Percentiles rank a stretch among this genome's conserved stretches.
Conservation (phyloP, 2,329 filamentous ascomycete species). For the Endothia cerciana region DNA sequence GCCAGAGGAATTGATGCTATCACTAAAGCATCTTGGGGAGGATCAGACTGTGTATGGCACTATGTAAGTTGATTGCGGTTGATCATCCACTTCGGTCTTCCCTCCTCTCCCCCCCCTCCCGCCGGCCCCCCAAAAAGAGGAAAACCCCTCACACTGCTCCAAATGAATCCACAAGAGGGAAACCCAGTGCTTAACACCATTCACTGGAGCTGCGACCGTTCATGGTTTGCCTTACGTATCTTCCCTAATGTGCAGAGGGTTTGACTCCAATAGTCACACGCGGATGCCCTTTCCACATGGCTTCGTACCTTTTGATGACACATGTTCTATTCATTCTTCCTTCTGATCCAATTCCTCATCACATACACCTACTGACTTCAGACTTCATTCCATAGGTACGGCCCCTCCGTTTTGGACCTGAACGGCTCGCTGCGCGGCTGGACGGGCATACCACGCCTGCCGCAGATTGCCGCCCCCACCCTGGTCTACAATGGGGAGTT, state of each 20-base stretch:
- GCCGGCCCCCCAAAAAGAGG: slow-evolving; percentile 5
- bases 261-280: neutral
- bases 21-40: slow-evolving; percentile 17
- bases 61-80: slow-evolving; percentile 20
- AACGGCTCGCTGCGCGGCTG: no score
- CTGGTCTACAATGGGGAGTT: no score
- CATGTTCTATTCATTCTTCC: slow-evolving; percentile 18
- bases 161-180: slow-evolving; percentile 8
- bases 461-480: no score
- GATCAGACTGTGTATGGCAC: slow-evolving; percentile 22
- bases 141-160: slow-evolving; percentile 2
- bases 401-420: slow-evolving; percentile 20
- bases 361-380: slow-evolving; percentile 7
- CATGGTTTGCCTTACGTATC: slow-evolving; percentile 8
- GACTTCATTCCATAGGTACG: slow-evolving; percentile 29
- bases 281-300: neutral
- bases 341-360: slow-evolving; percentile 13
- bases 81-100: slow-evolving; percentile 9
- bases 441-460: no score
- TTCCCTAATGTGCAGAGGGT: slow-evolving; percentile 10
- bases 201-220: slow-evolving; percentile 10
- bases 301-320: slow-evolving; percentile 6
- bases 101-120: neutral
- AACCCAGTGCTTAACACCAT: slow-evolving; percentile 9
- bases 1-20: slow-evolving; percentile 20